phyloP scores from a whole-genome alignment of 768 basidiomycete species.

The Clathrus columnatus region DNA sequence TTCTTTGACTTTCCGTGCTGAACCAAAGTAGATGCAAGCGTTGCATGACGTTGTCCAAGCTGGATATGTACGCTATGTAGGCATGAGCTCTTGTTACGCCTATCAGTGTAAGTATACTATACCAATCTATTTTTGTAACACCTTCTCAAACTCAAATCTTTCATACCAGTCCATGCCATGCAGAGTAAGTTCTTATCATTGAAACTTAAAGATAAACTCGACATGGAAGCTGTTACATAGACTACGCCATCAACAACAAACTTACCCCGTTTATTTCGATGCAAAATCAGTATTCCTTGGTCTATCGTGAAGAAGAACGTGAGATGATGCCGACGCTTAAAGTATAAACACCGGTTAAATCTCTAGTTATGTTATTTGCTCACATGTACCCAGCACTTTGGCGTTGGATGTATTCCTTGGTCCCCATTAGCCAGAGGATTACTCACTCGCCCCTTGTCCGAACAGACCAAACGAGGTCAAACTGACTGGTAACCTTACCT shows the following conservation, averaged over 20 bases:
- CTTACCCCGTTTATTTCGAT: slow-evolving; percentile 57
- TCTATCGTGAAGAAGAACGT: slow-evolving; percentile 59
- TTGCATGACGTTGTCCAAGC: slow-evolving; percentile 42
- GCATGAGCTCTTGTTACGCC: slow-evolving; percentile 34
- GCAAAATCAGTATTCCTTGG: slow-evolving; percentile 57
- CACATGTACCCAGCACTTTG: no score
- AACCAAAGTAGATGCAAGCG: slow-evolving; percentile 33
- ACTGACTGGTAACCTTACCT: slow-evolving; percentile 24
- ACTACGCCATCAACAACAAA: slow-evolving; percentile 51
- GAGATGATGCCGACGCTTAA: slow-evolving; percentile 56
- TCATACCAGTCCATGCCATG: slow-evolving; percentile 31
- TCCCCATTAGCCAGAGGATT: slow-evolving; percentile 48
- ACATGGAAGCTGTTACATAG: no score
- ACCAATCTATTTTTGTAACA: background rate
- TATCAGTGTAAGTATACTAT: slow-evolving; percentile 28
- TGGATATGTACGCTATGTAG: slow-evolving; percentile 40
- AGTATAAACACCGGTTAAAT: slow-evolving; percentile 19
- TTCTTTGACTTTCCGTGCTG: no score
- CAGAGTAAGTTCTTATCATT: slow-evolving; percentile 22
- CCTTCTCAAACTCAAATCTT: background rate
- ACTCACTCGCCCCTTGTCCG: slow-evolving; percentile 32
- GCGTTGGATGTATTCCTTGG: slow-evolving; percentile 52
- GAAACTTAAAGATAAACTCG: background rate
- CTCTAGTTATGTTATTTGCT: no score
- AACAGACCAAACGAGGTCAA: slow-evolving; percentile 31